phyloP scores from a whole-genome alignment of 352 stramenopile genomes.

The Halophytophthora batemanensis region DNA sequence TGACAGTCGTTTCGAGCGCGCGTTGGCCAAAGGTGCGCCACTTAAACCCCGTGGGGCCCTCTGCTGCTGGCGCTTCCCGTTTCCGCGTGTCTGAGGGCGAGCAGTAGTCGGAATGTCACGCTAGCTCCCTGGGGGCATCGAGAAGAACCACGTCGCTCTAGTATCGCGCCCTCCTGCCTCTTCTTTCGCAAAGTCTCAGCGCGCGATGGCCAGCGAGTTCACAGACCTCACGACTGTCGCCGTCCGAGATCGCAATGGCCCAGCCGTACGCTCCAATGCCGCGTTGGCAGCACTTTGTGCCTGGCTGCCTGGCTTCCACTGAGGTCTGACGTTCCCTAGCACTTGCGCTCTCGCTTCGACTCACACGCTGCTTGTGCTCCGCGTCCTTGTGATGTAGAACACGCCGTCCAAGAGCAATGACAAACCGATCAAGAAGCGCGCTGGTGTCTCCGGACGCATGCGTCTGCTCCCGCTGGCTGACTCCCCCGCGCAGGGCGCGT shows the following conservation, averaged over 20 bases:
- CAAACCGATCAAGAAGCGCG: slow-evolving; percentile 53
- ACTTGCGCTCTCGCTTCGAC: too few relatives aligned
- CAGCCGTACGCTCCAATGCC: neutral
- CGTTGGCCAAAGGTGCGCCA: too few relatives aligned
- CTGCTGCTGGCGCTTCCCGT: too few relatives aligned
- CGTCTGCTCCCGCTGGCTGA: slow-evolving; percentile 51
- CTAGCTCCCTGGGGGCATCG: slow-evolving; percentile 13
- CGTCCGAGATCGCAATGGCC: slow-evolving; percentile 1
- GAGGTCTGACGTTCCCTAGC: too few relatives aligned
- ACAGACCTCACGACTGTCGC: slow-evolving; percentile 52
- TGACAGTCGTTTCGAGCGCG: too few relatives aligned
- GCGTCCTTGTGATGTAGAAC: slow-evolving; percentile 9
- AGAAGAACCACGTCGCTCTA: slow-evolving; percentile 11
- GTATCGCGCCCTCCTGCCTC: neutral
- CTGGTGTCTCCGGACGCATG: slow-evolving; percentile 35
- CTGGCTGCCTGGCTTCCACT: neutral
- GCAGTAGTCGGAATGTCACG: slow-evolving; percentile 13
- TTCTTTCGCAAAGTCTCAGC: slow-evolving; percentile 2
- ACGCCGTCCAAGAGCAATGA: slow-evolving; percentile 28
- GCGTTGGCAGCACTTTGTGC: neutral
- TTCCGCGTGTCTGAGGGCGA: too few relatives aligned
- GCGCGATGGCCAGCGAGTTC: slow-evolving; percentile 45
- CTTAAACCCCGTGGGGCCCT: too few relatives aligned
- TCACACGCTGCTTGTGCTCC: too few relatives aligned
- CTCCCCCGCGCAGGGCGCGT: slow-evolving; percentile 17